Base-by-base conservation (phyloP, 306 rosid species). In the Cicer pinnatifidum region DNA sequence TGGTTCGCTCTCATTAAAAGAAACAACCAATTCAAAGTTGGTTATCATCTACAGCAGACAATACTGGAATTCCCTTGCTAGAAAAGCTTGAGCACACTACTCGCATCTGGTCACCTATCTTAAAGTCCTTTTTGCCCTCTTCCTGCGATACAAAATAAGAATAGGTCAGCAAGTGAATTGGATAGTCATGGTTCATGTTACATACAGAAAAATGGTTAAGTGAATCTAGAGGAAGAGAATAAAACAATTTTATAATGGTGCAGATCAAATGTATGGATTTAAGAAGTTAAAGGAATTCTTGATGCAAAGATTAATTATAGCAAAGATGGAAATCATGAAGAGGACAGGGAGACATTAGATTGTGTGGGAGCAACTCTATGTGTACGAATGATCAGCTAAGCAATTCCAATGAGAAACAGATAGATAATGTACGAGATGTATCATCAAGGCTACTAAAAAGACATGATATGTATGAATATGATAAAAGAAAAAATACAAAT, bases 81-180 rank as follows among this genome's bases (percentile, higher is more conserved):
- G 92, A 75, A 81, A 89, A 91, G 84, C 98, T 87, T 12, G 85
- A 78, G 78, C 96, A 91, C 62, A 77, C 82, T 59, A 88, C 98
- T 71, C 4, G 84, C 38, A 94, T 73, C 88, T 84, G 81, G 0
- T 89, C 96, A 1, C 96, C 89, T 16, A 89, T 76, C 76, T 82
- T 75, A 10, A 72, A 88, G 71, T 83, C 83, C 53, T 33, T 81
- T 77, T 16, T 76, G 59, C 73, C 67, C 59, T 86, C 45, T 28
- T 60, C 81, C 98, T 93, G 92, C 89, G 62, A 50, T 45, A 63
- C 46, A 78, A 54, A 81, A 63, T 73, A 78, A 70, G 63, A 40
- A 61, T 12, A 66, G 43, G 65, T 78, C 17, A 67, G 62, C 10
- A 68, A 13, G 72, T 57, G 48, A 70, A 59, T 46, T 39, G 33